Base-by-base conservation (phyloP, 768 basidiomycete species). In the Tylopilus rubrobrunneus region DNA sequence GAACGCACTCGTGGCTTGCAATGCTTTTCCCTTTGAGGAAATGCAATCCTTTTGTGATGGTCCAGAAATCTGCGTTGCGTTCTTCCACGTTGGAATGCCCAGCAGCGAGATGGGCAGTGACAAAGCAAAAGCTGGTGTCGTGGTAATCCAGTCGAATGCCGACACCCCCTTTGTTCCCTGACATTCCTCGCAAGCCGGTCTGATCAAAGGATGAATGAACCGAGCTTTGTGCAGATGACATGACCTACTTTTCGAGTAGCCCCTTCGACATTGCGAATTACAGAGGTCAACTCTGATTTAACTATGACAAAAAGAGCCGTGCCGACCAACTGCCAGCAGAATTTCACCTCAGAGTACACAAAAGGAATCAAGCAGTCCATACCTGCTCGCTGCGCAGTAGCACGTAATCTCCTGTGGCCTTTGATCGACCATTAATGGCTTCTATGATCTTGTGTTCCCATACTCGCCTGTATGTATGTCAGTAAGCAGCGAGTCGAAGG, bases 31-130 rank as follows among this genome's bases (percentile, higher is more conserved):
- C 97, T 61, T 86, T 85, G 46, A 87, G 78, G 68, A 99, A 99
- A 56, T 91, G 88, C 33, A 99, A 67, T 1, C 89, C 92, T 47
- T 81, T 78, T 10, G 77, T 77, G 51, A 99, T 96, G 7, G 97
- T 98, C 51, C 80, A 76, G 64, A 94, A 98, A 70, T 99, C 97
- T 11, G 85, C 79, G 63, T 98, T 94, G 27, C 97, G 81, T 67
- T 98, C 97, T 33, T 87, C 86, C 4, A 92, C 76, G 62, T 96
- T 96, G 7, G 80, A 66, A 64, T 97, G 94, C 7, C 97, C 97
- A n/a, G 97, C 95, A 15, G 97, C 95, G 40, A 98, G 79, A 70
- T 98, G 97, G 4, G 92, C 92, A 9, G 96, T 98, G 57, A 99
- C 69, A 73, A 98, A 95, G 72, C 97, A 99, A 63, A 98, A 87